Evolutionary conservation across 129 eudicot genomes (phyloP).

Genomic region (Daucus carota): DH1_v3.0 NC_030387.2:28263501-28264000

Average conservation of each 20-base stretch:
- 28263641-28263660: too few relatives aligned
- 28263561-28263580: not conserved
- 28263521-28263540: not conserved
- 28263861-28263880: not conserved
- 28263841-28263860: constrained; percentile 32
- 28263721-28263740: not conserved
- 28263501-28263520: not conserved
- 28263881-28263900: constrained; percentile 4
- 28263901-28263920: not conserved
- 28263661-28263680: not conserved
- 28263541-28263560: not conserved
- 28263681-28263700: not conserved
- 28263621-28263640: not conserved
- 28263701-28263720: not conserved
- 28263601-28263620: not conserved
- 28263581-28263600: not conserved
- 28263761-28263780: constrained; percentile 74
- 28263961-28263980: constrained; percentile 41
- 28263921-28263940: constrained; percentile 56
- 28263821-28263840: constrained; percentile 71
- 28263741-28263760: constrained; percentile 7
- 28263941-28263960: constrained; percentile 81
- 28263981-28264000: constrained; percentile 44
- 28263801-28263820: constrained; percentile 76
- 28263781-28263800: constrained; percentile 74